These are phyloP conservation scores for Mortierella polycephala DNA, from an alignment of 371 early-diverging fungal genomes.

Conservation along the genomic window DNA sequence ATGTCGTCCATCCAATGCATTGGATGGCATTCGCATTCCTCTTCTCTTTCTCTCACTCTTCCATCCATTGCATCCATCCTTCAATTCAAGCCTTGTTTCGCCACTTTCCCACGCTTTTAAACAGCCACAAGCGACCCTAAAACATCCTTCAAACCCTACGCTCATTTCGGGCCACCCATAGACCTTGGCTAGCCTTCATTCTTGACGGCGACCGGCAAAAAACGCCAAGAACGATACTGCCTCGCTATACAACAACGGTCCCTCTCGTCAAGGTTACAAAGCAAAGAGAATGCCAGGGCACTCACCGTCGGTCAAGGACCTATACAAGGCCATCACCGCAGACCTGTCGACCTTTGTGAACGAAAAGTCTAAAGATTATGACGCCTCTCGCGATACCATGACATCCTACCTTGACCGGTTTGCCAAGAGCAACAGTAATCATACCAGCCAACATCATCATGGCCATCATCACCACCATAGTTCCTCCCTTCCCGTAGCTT, in stretches of 20 bases:
- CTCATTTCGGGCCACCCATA: too few species aligned
- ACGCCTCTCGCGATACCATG: conserved; percentile 30
- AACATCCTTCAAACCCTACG: too few species aligned
- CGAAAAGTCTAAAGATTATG: conserved; percentile 21
- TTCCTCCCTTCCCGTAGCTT: conserved; percentile 14
- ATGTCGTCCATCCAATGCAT: not conserved
- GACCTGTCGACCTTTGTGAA: conserved; percentile 27
- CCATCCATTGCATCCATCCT: not conserved
- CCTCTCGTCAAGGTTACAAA: not conserved
- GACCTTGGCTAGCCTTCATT: too few species aligned
- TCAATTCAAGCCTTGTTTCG: not conserved
- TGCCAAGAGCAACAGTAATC: conserved; percentile 19
- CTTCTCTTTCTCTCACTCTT: not conserved
- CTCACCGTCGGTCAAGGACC: conserved; percentile 47
- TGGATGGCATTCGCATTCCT: not conserved
- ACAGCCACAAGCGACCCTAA: too few species aligned
- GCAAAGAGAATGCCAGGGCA: conserved; percentile 29
- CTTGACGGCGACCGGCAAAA: too few species aligned
- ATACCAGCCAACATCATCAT: conserved; percentile 2
- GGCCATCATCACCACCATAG: conserved; percentile 12
- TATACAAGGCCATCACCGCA: conserved; percentile 44
- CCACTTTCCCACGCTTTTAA: too few species aligned
- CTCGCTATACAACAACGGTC: not conserved
- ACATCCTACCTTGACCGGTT: conserved; percentile 43
- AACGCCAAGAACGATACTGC: not conserved